Base-by-base conservation (phyloP, 208 protist species). In the Zelonia costaricensis region DNA sequence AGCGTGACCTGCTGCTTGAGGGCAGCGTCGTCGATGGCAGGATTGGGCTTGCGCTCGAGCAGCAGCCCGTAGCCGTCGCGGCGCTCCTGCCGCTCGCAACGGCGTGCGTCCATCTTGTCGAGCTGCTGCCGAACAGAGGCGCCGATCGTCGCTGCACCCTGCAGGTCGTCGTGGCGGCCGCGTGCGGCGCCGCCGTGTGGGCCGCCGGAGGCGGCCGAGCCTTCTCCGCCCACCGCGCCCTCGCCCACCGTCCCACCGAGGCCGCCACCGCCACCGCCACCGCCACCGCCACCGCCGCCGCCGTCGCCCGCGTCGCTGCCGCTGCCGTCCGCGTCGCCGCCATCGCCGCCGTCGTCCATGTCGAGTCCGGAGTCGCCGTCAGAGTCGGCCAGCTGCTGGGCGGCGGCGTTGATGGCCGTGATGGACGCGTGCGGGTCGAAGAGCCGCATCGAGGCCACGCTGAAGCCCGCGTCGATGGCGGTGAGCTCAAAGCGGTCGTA, bases 371-470 rank as follows among this genome's bases (percentile, higher is more conserved):
- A 69, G 20, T 74, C 69, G 16, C 38, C 68, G 39, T 64, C 54
- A 3, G 73, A 67, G 6, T 67, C 44, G 10, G 95, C 77, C 13
- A 97, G 65, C 18, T 79, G 55, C 15, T 74, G 66, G n/a, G 98
- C 92, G 40, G 74, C 46, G n/a, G 48, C 56, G 30, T 87, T 63
- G 25, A 94, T 57, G 4, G 40, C 45, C 16, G 52, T 58, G n/a
- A 91, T 74, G 9, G 76, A 73, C 30, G 42, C 64, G 23, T 30
- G 39, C 13, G 89, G 81, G 59, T 98, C 62, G 12, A 61, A 65
- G 13, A 93, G 94, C 16, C 97, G 82, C 62, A 98, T 98, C 0
- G 95, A 97, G 0, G 85, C 64, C 20, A 98, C 97, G 30, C 42
- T 46, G 39, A 87, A 88, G 23, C 80, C 70, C 2, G 45, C 51